These are phyloP conservation scores for Cercospora sesami DNA, from an alignment of 2,329 filamentous ascomycete species.

Conservation along the genomic window DNA sequence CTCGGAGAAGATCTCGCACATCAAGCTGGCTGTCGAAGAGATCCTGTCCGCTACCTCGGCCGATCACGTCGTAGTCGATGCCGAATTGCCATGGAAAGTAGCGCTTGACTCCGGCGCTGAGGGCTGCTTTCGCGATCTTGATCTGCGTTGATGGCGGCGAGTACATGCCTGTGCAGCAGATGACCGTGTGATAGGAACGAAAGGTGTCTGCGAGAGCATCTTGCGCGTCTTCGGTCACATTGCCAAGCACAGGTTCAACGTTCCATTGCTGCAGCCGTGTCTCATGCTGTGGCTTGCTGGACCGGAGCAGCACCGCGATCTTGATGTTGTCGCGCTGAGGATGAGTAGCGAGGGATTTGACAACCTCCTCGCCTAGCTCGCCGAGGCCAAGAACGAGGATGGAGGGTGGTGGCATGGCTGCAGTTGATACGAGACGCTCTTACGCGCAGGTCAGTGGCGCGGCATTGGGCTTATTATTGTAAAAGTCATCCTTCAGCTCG, in stretches of 20 bases:
- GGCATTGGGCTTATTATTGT: background rate
- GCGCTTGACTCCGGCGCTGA: conserved; percentile 52
- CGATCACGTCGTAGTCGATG: conserved; percentile 68
- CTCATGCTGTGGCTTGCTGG: conserved; percentile 42
- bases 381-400: conserved; percentile 67
- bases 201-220: conserved; percentile 40
- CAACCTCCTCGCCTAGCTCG: conserved; percentile 61
- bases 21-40: conserved; percentile 68
- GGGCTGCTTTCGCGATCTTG: conserved; percentile 58
- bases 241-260: conserved; percentile 48
- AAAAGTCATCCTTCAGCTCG: background rate
- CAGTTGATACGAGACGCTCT: background rate
- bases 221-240: conserved; percentile 43
- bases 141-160: conserved; percentile 57
- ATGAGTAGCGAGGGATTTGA: conserved; percentile 54
- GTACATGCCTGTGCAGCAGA: conserved; percentile 63
- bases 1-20: conserved; percentile 56
- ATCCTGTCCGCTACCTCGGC: conserved; percentile 59
- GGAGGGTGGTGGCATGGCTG: conserved; percentile 5
- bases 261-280: conserved; percentile 24
- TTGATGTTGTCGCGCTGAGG: conserved; percentile 41
- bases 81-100: conserved; percentile 75
- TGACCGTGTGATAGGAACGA: conserved; percentile 53
- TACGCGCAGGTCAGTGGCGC: background rate
- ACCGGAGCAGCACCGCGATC: conserved; percentile 59